Conservation (phyloP, 208 protist species). For the Trypanosoma grayi region DNA sequence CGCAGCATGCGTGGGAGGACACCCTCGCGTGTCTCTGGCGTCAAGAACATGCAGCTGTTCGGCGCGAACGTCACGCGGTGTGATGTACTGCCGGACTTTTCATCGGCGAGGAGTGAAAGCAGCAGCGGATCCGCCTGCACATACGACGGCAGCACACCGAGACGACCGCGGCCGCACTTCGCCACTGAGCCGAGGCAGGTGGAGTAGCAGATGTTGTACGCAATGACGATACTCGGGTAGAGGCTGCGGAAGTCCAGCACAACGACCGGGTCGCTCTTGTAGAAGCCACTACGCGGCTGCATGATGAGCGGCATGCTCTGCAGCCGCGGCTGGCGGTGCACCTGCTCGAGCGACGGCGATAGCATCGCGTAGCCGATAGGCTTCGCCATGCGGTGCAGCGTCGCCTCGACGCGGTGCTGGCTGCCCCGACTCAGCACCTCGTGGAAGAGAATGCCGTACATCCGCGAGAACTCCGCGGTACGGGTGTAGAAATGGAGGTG, state of each 20-base stretch:
- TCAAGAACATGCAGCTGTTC: constrained; percentile 80
- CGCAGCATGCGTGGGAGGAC: constrained; percentile 77
- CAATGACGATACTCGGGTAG: constrained; percentile 99
- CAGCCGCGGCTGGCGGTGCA: constrained; percentile 68
- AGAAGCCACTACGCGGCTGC: constrained; percentile 67
- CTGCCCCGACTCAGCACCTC: constrained; percentile 76
- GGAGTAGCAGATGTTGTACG: constrained; percentile 99
- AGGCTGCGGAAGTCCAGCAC: constrained; percentile 99
- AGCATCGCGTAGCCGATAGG: constrained; percentile 67
- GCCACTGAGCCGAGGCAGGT: constrained; percentile 70
- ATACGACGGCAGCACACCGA: constrained; percentile 70
- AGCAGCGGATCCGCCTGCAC: constrained; percentile 38
- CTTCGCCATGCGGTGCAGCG: constrained; percentile 65
- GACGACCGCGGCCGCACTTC: constrained; percentile 28
- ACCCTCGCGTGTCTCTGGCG: constrained; percentile 45
- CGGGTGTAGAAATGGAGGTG: constrained; percentile 59
- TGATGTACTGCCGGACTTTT: constrained; percentile 75
- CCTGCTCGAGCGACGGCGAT: constrained; percentile 53
- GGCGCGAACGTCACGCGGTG: constrained; percentile 56
- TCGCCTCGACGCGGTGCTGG: constrained; percentile 87
- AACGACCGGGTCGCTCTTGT: constrained; percentile 90
- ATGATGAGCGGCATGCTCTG: constrained; percentile 81
- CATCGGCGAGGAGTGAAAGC: constrained; percentile 86
- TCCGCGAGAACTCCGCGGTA: constrained; percentile 59
- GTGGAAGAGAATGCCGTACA: constrained; percentile 79